A percentile compares a stretch with the other conserved stretches of the same genome.
These are phyloP conservation scores for Ramaria sp. DNA, from an alignment of 768 basidiomycete species.

Conservation along the genomic window DNA sequence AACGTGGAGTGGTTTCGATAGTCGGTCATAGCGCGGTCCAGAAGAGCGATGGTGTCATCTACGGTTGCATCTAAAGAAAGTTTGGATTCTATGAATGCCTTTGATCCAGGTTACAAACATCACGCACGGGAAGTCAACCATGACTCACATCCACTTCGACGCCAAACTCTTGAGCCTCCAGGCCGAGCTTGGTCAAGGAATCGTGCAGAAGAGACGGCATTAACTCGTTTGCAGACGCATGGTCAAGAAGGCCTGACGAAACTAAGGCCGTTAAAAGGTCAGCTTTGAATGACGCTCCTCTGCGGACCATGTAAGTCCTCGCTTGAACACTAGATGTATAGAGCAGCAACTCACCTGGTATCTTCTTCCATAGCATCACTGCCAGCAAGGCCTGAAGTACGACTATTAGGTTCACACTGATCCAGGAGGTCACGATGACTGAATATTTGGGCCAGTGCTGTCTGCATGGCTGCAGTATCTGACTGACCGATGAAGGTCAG, in stretches of 20 bases:
- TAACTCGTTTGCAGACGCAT: constrained; percentile 36
- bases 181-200: constrained; percentile 33
- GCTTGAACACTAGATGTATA: constrained; percentile 17
- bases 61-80: constrained; percentile 38
- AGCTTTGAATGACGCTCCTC: constrained; percentile 7
- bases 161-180: constrained; percentile 54
- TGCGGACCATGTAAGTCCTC: constrained; percentile 22
- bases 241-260: constrained; percentile 43
- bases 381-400: neutral
- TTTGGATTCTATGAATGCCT: constrained; percentile 36
- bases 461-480: constrained; percentile 29
- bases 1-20: constrained; percentile 47
- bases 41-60: constrained; percentile 25
- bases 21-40: constrained; percentile 42
- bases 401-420: constrained; percentile 27
- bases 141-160: constrained; percentile 43
- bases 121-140: neutral
- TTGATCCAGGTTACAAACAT: constrained; percentile 7
- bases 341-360: constrained; percentile 25
- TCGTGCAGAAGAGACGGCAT: constrained; percentile 44
- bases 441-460: constrained; percentile 37
- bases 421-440: constrained; percentile 44
- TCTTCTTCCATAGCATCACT: constrained; percentile 2
- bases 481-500: constrained; percentile 20
- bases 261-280: constrained; percentile 49